These are phyloP conservation scores for Erodium texanum DNA, from an alignment of 441 rosid genomes.

Conservation along the genomic window DNA sequence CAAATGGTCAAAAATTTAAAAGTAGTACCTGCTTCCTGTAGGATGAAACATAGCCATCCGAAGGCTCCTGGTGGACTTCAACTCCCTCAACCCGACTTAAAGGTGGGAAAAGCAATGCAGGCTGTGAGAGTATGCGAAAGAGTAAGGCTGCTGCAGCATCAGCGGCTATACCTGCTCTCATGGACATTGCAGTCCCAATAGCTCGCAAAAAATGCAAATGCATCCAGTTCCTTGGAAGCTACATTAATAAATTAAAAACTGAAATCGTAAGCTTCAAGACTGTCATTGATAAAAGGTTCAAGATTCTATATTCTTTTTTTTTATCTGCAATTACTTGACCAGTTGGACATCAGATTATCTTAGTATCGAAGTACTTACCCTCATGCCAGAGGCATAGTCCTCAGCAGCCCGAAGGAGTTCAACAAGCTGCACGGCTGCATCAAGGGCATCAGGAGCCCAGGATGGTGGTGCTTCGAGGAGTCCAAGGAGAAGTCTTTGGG, in stretches of 20 bases:
- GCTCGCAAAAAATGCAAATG: constrained; percentile 99
- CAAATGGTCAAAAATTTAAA: constrained; percentile 3
- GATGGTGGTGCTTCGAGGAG: constrained; percentile 98
- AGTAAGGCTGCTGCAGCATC: constrained; percentile 99
- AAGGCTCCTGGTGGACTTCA: constrained; percentile 63
- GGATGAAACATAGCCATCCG: constrained; percentile 66
- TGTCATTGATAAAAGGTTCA: too few relatives aligned
- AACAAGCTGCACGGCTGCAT: constrained; percentile 99
- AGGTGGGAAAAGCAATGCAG: constrained; percentile 98
- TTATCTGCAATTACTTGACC: too few relatives aligned
- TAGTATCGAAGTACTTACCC: constrained; percentile 38
- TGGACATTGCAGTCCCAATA: constrained; percentile 96
- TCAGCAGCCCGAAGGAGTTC: constrained; percentile 99
- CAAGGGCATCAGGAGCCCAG: constrained; percentile 99
- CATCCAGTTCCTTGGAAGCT: constrained; percentile 99
- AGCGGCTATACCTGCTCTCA: constrained; percentile 98
- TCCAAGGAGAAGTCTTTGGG: constrained; percentile 96
- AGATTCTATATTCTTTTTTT: too few relatives aligned
- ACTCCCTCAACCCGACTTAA: constrained; percentile 86
- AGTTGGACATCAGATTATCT: too few relatives aligned
- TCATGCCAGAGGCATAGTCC: constrained; percentile 90
- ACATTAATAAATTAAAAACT: constrained; percentile 20
- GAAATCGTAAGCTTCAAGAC: neutral
- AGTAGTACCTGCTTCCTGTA: constrained; percentile 74
- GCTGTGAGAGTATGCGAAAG: constrained; percentile 89